Conservation (phyloP, 768 basidiomycete genomes). For the Neoboletus subvelutipes region DNA sequence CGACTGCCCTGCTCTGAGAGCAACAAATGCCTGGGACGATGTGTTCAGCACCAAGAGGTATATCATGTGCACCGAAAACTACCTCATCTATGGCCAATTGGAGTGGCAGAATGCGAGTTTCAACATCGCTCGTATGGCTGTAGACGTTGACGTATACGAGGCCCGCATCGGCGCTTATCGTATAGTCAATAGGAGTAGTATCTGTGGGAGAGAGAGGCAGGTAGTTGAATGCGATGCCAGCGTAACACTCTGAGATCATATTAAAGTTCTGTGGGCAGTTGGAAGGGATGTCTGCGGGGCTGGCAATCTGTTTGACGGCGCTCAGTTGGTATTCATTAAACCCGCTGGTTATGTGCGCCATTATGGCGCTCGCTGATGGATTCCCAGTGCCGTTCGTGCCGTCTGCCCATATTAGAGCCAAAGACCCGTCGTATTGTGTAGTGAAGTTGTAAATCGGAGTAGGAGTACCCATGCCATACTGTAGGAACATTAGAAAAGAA, state of each 20-base stretch:
- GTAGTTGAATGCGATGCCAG: conserved; percentile 59
- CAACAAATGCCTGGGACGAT: conserved; percentile 60
- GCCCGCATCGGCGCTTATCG: conserved; percentile 66
- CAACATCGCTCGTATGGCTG: conserved; percentile 66
- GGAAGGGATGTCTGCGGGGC: conserved; percentile 48
- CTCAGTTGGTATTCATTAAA: conserved; percentile 49
- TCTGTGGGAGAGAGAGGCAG: conserved; percentile 44
- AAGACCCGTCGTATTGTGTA: conserved; percentile 51
- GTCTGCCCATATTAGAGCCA: conserved; percentile 66
- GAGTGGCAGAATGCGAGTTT: conserved; percentile 63
- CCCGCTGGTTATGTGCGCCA: conserved; percentile 53
- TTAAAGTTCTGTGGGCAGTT: conserved; percentile 77
- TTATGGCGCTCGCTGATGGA: conserved; percentile 59
- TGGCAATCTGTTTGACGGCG: conserved; percentile 49
- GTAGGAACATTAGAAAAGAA: neutral
- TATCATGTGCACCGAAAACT: neutral
- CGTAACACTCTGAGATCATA: conserved; percentile 65
- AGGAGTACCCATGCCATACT: conserved; percentile 67
- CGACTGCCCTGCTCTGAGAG: conserved; percentile 56
- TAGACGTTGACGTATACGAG: conserved; percentile 63
- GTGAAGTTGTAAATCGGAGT: conserved; percentile 48
- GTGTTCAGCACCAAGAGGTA: neutral
- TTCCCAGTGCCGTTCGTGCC: conserved; percentile 54
- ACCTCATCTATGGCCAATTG: conserved; percentile 79
- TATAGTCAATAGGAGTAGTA: conserved; percentile 55